Evolutionary conservation across 257 asterid genomes (phyloP), one percentile per base, ranked within the genome.

Genomic region (Forsythia viridissima): DNA sequence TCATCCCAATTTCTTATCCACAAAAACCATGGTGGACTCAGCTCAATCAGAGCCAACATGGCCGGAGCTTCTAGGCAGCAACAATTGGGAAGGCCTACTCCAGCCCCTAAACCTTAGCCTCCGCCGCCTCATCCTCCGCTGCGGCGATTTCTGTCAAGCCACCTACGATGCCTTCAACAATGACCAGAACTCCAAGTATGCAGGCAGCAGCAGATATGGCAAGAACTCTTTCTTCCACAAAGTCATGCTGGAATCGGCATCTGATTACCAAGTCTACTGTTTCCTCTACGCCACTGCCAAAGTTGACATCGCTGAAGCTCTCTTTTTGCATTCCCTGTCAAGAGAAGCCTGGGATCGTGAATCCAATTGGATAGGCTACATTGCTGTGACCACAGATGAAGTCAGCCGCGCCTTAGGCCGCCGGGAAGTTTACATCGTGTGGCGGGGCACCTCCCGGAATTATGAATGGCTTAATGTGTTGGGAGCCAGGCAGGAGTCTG

Each of bases 121-220:
- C 84, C 97, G 97, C 4, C 84, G 78, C 36, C 84, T 92, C 75
- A 86, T 92, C 72, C 93, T 94, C 83, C 93, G 88, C 7, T 92
- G 98, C 77, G 98, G 98, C 63, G 94, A 92, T 84, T 85, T 94
- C 88, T 90, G 93, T 75, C 98, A 94, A 74, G 94, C 94, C 8
- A 94, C 97, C 7, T 94, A 94, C 75, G 97, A 92, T 78, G 90
- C 96, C 87, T 92, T 92, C 93, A 91, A 90, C 90, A 94, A 92
- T 77, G 98, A 94, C 88, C 71, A 61, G 8, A 89, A 90, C 82
- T 92, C 97, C 82, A 92, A 81, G 83, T 94, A 87, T 85, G 90
- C 96, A 36, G 97, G 97, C 75, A 89, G 91, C 82, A 88, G 97
- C 86, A 82, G 98, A 34, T 94, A 91, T 55, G 95, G 96, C 82